Base-by-base conservation (phyloP, 345 rosid genomes). In the Eutrema heterophyllum region DNA sequence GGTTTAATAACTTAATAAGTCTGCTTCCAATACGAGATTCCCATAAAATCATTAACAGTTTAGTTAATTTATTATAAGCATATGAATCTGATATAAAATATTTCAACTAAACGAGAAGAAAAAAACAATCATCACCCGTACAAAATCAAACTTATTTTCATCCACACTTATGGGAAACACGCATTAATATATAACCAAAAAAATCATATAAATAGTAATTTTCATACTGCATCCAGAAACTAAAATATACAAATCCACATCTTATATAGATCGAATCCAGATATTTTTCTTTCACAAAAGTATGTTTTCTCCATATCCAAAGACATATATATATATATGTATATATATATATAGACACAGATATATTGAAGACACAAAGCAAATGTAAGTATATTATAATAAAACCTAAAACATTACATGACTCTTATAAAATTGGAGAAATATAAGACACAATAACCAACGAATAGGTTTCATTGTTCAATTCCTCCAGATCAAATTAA, bases 21-120 rank as follows among this genome's bases (percentile, higher is more conserved):
- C 51, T 62, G 27, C 70, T 70, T 49, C 61, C 61, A 70, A 76
- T 39, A 64, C 40, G 67, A 76, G 61, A 64, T 76, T 70, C 76
- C 64, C 75, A 39, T 49, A 30, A 40, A 76, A 63, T 64, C 39
- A 63, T 55, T 55, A 54, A 63, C 32, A 63, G 30, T 29, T 56
- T 56, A 55, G 52, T 36, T 62, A 13, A n/a, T 43, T n/a, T 59
- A 68, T 62, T 62, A 76, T 62, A 52, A 45, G 59, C 58, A 27
- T 62, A 54, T 70, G 60, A 24, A 63, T 64, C n/a, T 38, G 2
- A 70, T 62, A 43, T 59, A 26, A 44, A 43, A 21, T 50, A 46
- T 24, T 29, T 45, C 41, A 33, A 67, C 56, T 55, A 26, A 53
- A 43, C 45, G 30, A 33, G 53, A 61, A 33, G 32, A n/a, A 11